Evolutionary conservation across 1,284 basidiomycete species (phyloP), one percentile per base, ranked within the genome.

Genomic region (Ganoderma lucidum): DNA sequence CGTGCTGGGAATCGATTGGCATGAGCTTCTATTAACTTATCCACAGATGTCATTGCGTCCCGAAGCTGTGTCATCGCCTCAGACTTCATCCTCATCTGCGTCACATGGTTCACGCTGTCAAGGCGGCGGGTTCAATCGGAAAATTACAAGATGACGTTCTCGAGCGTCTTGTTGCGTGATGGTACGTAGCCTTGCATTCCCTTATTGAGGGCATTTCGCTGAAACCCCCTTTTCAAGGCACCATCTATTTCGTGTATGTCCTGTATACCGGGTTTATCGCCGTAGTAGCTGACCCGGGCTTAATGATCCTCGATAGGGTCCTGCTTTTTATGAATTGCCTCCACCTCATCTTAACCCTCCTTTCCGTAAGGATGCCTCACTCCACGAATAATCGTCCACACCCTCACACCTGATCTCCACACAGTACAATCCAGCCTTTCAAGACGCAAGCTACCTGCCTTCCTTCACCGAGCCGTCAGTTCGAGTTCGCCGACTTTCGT

Each of bases 391-490:
- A 48, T 23, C n/a, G n/a, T 10, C 6, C n/a, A 23, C 23, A 10
- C 6, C 2, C 45, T 48, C n/a, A 48, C 45, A 6, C 45, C 3
- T 10, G n/a, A 48, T 9, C 45, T 10, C 10, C 23, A 23, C 45
- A 23, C 45, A 48, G 45, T 48, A 23, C n/a, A 48, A 48, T 9
- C 45, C 45, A 10, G 45, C 45, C n/a, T 48, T 48, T 8, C 45
- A 48, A n/a, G 45, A 48, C n/a, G 45, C 45, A 48, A 48, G 45
- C 45, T 48, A 48, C 45, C 45, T 48, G 45, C 45, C 45, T n/a
- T 48, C 45, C 45, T 48, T 48, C 45, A 48, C 45, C n/a, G 45
- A 48, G 45, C 45, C 45, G 45, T 48, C 23, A 23, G 45, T 48
- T n/a, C 45, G 9, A 23, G 23, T 23, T 23, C 23, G 23, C 23